Evolutionary conservation across 2,329 filamentous ascomycete genomes (phyloP), one percentile per base, ranked within the genome.

Genomic region (Monascus ruber): DNA sequence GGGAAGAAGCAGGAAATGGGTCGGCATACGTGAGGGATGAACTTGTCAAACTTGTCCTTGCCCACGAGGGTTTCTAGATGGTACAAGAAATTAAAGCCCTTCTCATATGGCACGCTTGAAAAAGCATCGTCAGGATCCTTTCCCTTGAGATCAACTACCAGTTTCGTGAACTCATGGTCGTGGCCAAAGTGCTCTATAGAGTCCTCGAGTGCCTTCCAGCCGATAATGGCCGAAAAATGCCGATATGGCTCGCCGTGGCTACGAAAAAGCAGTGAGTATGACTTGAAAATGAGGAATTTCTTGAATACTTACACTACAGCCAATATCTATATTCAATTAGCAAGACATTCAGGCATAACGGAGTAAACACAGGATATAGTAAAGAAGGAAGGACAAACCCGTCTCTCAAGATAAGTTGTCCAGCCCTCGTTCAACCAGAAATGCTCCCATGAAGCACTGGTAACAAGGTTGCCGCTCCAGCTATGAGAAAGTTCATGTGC

Each of bases 101-200:
- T 96, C 59, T 96, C 89, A 54, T 98, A 98, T 0, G 91, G 87
- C 28, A 96, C 72, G 25, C 78, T 83, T 49, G 84, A 93, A 67
- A 96, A 98, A 1, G 89, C 85, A 61, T 98, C 91, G 59, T 96
- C 91, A 0, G 91, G 91, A 52, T 96, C 89, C 49, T 91, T 81
- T 42, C 85, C 86, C 57, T 89, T 84, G 47, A 96, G 80, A 58
- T 85, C 80, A 43, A 88, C 76, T 48, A 94, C 79, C 39, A 98
- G 74, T 61, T 93, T 93, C 5, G 91, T 98, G 66, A 91, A 96
- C 51, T 89, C 83, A 57, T 94, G 87, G 47, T 93, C 83, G 37
- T 77, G 70, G 31, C 89, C 89, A 53, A 81, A 91, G 31, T 79
- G 73, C 28, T 81, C 72, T 29, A 96, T 78, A 5, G 85, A 77